Conservation (phyloP, 2,329 filamentous ascomycete species). For the Lasiodiplodia citricola region DNA sequence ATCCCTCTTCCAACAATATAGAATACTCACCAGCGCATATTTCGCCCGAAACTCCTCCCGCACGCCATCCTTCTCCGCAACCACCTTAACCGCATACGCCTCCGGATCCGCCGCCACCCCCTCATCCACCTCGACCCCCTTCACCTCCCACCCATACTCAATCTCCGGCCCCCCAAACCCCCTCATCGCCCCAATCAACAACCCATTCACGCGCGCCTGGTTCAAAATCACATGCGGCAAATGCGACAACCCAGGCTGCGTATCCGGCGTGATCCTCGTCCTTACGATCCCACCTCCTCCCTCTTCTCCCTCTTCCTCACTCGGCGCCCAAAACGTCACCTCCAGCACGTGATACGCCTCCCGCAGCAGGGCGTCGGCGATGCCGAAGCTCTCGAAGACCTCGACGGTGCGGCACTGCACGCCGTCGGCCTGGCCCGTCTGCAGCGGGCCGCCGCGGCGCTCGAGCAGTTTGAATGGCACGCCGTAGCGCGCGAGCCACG, state of each 20-base stretch:
- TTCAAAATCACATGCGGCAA: conserved; percentile 73
- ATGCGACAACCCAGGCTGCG: conserved; percentile 62
- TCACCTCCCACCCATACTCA: conserved; percentile 57
- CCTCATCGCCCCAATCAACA: conserved; percentile 61
- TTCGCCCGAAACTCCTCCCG: conserved; percentile 39
- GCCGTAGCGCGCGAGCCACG: conserved; percentile 65
- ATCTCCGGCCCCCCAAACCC: conserved; percentile 50
- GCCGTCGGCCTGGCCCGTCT: conserved; percentile 67
- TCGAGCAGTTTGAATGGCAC: conserved; percentile 65
- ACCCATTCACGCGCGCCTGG: conserved; percentile 70
- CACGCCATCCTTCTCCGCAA: neutral
- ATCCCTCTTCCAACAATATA: neutral
- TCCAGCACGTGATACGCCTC: conserved; percentile 72
- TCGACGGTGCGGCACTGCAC: conserved; percentile 71
- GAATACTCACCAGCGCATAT: conserved; percentile 37
- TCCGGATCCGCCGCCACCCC: conserved; percentile 32
- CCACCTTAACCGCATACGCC: conserved; percentile 2
- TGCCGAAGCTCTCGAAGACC: conserved; percentile 74
- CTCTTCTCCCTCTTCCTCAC: conserved; percentile 31
- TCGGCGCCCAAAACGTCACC: conserved; percentile 56
- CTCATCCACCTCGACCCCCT: conserved; percentile 56
- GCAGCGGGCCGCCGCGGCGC: conserved; percentile 58
- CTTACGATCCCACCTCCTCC: conserved; percentile 48
- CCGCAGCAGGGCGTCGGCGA: conserved; percentile 66
- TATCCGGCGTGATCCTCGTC: conserved; percentile 57